These are phyloP conservation scores for Aotearoamyces nothofagi DNA, from an alignment of 2,329 filamentous ascomycete species.

Conservation along the genomic window DNA sequence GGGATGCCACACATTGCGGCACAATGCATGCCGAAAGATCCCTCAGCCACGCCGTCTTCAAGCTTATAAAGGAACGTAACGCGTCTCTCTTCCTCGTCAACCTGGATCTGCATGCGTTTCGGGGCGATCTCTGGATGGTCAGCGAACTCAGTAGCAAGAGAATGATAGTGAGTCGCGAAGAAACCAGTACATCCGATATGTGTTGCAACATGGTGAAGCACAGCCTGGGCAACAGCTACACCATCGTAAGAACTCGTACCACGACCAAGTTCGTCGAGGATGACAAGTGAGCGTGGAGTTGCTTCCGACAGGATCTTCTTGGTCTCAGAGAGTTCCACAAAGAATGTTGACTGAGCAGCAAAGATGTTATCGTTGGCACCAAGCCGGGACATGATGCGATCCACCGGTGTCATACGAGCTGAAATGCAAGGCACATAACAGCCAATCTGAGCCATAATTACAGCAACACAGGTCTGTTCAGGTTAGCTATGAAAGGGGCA, in stretches of 20 bases:
- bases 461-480: constrained; percentile 70
- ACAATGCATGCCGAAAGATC: constrained; percentile 98
- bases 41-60: constrained; percentile 85
- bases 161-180: constrained; percentile 97
- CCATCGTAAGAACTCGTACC: constrained; percentile 94
- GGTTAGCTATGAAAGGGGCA: constrained; percentile 5
- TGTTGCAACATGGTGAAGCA: constrained; percentile 88
- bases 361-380: constrained; percentile 99
- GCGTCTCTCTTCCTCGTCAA: constrained; percentile 69
- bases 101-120: constrained; percentile 86
- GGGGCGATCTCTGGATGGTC: constrained; percentile 76
- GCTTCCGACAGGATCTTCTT: constrained; percentile 96
- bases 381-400: constrained; percentile 96
- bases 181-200: constrained; percentile 90
- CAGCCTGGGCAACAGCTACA: constrained; percentile 89
- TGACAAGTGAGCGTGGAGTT: constrained; percentile 85
- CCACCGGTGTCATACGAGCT: constrained; percentile 75
- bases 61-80: constrained; percentile 96
- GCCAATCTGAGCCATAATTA: constrained; percentile 94
- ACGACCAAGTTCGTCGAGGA: constrained; percentile 88
- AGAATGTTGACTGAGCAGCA: constrained; percentile 93
- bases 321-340: constrained; percentile 91
- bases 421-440: constrained; percentile 78
- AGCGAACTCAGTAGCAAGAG: constrained; percentile 79
- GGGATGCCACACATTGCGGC: constrained; percentile 96